phyloP scores from a whole-genome alignment of 1,284 basidiomycete species.

The Phlebopus sp. region DNA sequence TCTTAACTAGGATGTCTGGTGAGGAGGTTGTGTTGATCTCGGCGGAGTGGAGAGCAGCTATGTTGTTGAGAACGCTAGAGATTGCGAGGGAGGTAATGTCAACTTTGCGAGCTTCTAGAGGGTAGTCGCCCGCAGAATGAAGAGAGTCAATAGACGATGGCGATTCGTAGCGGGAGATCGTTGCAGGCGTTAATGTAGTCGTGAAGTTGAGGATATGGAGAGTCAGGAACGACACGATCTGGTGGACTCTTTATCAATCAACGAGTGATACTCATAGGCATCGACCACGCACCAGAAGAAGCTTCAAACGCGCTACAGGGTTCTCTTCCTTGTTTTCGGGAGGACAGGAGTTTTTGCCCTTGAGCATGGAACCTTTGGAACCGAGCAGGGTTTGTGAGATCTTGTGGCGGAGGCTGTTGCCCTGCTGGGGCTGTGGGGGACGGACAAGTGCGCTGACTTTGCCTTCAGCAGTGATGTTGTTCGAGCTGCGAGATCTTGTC shows the following conservation, averaged over 20 bases:
- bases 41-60: slow-evolving; percentile 42
- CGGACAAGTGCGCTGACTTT: slow-evolving; percentile 31
- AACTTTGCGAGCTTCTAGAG: slow-evolving; percentile 48
- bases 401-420: slow-evolving; percentile 37
- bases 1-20: slow-evolving; percentile 63
- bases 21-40: slow-evolving; percentile 27
- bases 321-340: slow-evolving; percentile 43
- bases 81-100: slow-evolving; percentile 64
- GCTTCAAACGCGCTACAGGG: slow-evolving; percentile 85
- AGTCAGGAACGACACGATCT: slow-evolving; percentile 85
- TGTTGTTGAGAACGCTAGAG: slow-evolving; percentile 54
- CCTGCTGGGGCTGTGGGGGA: slow-evolving; percentile 18
- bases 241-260: slow-evolving; percentile 10
- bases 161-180: slow-evolving; percentile 22
- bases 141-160: slow-evolving; percentile 10
- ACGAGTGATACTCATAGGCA: background rate
- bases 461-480: slow-evolving; percentile 29
- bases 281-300: slow-evolving; percentile 66
- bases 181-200: slow-evolving; percentile 80
- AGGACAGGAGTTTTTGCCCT: slow-evolving; percentile 25
- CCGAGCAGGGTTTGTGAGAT: slow-evolving; percentile 56
- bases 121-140: slow-evolving; percentile 23
- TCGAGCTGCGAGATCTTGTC: slow-evolving; percentile 36
- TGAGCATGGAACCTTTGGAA: slow-evolving; percentile 62
- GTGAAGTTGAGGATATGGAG: slow-evolving; percentile 92